Evolutionary conservation across 331 rosid species (phyloP).

Genomic region (Telfairia occidentalis): DNA sequence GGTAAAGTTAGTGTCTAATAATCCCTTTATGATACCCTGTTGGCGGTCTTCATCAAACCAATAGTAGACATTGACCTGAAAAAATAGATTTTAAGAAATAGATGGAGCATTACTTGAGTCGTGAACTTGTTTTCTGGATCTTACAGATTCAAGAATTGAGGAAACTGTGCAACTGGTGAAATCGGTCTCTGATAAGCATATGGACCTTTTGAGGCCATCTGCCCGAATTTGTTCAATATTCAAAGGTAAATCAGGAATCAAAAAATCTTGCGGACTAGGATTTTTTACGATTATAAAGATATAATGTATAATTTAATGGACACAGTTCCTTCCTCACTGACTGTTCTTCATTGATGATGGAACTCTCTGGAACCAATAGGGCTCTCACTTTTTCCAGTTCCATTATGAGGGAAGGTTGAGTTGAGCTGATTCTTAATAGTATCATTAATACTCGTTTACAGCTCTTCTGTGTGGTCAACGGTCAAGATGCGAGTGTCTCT

Average conservation of each 20-base stretch:
- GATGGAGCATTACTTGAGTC: neutral
- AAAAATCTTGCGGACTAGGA: neutral
- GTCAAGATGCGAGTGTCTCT: neutral
- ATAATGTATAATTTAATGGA: neutral
- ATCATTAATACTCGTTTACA: neutral
- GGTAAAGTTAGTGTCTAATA: conserved; percentile 1
- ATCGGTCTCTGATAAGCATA: conserved; percentile 57
- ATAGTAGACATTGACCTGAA: neutral
- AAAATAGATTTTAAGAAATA: neutral
- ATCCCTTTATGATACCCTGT: neutral
- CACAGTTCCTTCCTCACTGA: neutral
- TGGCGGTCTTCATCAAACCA: neutral
- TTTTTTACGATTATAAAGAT: neutral
- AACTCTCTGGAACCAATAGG: neutral
- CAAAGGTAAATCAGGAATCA: conserved; percentile 37
- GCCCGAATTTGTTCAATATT: conserved; percentile 51
- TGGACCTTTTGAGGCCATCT: conserved; percentile 59
- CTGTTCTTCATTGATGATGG: neutral
- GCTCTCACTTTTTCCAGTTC: neutral
- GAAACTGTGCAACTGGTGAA: conserved; percentile 35
- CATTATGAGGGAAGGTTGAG: neutral
- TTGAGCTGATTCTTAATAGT: neutral
- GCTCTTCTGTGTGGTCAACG: neutral
- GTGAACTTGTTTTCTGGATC: conserved; percentile 19
- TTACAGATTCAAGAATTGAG: conserved; percentile 29